phyloP scores from a whole-genome alignment of 1,284 basidiomycete species.

The Termitomyces sp. region DNA sequence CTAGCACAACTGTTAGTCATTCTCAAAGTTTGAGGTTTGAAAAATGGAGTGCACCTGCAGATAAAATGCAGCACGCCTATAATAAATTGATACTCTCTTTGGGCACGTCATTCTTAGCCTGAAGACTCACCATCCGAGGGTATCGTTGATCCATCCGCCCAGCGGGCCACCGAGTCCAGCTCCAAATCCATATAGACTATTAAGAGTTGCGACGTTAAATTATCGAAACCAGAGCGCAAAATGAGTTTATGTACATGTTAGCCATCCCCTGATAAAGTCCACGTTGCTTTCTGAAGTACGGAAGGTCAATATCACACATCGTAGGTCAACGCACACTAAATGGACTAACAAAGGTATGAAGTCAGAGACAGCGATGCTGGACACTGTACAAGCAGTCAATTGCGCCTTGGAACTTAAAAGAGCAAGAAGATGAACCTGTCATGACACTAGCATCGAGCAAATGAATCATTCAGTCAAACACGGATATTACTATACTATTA shows the following conservation, averaged over 20 bases:
- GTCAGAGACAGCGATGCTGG: conserved; percentile 73
- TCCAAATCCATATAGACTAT: conserved; percentile 70
- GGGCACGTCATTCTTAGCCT: conserved; percentile 6
- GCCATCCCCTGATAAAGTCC: conserved; percentile 87
- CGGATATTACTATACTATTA: conserved; percentile 15
- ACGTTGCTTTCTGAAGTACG: conserved; percentile 61
- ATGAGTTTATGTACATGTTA: conserved; percentile 59
- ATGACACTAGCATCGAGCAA: conserved; percentile 51
- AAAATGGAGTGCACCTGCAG: conserved; percentile 46
- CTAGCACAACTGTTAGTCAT: conserved; percentile 32
- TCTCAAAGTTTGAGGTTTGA: neutral
- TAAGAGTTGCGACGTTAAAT: neutral
- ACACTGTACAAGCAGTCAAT: conserved; percentile 45
- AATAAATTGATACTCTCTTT: conserved; percentile 19
- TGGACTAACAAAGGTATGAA: conserved; percentile 74
- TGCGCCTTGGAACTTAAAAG: conserved; percentile 12
- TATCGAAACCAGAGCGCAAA: neutral
- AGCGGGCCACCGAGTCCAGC: conserved; percentile 86
- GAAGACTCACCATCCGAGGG: conserved; percentile 69
- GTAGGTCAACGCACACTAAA: neutral
- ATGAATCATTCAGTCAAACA: conserved; percentile 19
- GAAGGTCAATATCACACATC: conserved; percentile 9
- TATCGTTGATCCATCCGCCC: conserved; percentile 83
- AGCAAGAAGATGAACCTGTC: conserved; percentile 54
- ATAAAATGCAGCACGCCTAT: conserved; percentile 64